Evolutionary conservation across 1,139 yeast species (phyloP).

Genomic region (Suhomyces ambrosiae): DNA sequence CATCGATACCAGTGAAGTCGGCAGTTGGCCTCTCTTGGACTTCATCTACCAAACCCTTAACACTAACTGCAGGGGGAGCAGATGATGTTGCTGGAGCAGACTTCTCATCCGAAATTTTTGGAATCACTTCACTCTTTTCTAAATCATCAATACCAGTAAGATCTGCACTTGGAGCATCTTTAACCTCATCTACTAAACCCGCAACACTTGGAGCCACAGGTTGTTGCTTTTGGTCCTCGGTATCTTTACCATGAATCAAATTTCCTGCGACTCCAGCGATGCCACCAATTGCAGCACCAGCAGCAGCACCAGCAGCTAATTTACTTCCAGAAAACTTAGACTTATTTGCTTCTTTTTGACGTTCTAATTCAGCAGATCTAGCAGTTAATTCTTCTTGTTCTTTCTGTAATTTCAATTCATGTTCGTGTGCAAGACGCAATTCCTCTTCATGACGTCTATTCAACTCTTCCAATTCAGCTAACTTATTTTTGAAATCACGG

Average conservation of each 20-base stretch:
- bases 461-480: slow-evolving; percentile 30
- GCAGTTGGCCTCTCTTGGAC: slow-evolving; percentile 28
- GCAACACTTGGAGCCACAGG: slow-evolving; percentile 8
- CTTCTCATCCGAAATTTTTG: background rate
- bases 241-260: slow-evolving; percentile 6
- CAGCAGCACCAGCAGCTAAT: slow-evolving; percentile 33
- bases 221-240: background rate
- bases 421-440: slow-evolving; percentile 19
- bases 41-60: slow-evolving; percentile 27
- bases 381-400: slow-evolving; percentile 11
- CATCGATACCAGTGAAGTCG: slow-evolving; percentile 34
- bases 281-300: slow-evolving; percentile 29
- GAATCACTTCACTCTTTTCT: slow-evolving; percentile 14
- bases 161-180: slow-evolving; percentile 25
- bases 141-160: slow-evolving; percentile 32
- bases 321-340: slow-evolving; percentile 27
- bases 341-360: slow-evolving; percentile 35
- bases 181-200: slow-evolving; percentile 28
- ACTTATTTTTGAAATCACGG: slow-evolving; percentile 39
- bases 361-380: slow-evolving; percentile 34
- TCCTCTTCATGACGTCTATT: slow-evolving; percentile 29
- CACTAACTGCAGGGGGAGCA: slow-evolving; percentile 3
- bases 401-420: slow-evolving; percentile 7
- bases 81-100: slow-evolving; percentile 3
- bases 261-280: slow-evolving; percentile 22